Percentiles rank a stretch among this genome's conserved stretches.
Conservation (phyloP, 2,329 filamentous ascomycete genomes). For the Didymella keratinophila region DNA sequence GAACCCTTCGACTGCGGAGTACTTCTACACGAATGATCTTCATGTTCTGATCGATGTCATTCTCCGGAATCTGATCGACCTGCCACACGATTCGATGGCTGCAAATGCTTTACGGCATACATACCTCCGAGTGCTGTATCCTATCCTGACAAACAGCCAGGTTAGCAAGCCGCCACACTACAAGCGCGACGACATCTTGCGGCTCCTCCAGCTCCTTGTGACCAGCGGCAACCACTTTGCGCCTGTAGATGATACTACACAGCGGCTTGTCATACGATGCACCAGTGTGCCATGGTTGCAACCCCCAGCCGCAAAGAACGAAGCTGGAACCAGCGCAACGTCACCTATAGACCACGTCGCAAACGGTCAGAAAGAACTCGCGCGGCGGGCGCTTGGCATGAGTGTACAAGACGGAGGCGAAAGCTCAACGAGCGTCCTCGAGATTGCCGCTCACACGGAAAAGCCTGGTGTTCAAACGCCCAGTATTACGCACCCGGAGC, state of each 20-base stretch:
- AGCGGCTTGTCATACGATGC: slow-evolving; percentile 79
- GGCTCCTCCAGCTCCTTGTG: slow-evolving; percentile 73
- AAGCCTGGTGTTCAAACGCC: slow-evolving; percentile 53
- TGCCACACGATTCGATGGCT: slow-evolving; percentile 76
- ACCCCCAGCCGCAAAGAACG: slow-evolving; percentile 35
- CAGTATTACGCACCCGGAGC: slow-evolving; percentile 34
- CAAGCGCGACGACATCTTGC: slow-evolving; percentile 84
- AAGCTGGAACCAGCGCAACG: slow-evolving; percentile 18
- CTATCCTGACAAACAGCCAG: slow-evolving; percentile 89
- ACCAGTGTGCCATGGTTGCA: slow-evolving; percentile 73
- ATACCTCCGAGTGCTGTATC: slow-evolving; percentile 91
- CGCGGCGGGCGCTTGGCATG: slow-evolving; percentile 51
- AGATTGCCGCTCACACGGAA: slow-evolving; percentile 51
- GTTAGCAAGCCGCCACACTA: slow-evolving; percentile 87
- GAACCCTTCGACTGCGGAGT: slow-evolving; percentile 89
- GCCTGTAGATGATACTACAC: slow-evolving; percentile 79
- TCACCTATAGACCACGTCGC: slow-evolving; percentile 35
- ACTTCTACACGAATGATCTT: slow-evolving; percentile 98
- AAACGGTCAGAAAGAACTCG: slow-evolving; percentile 49
- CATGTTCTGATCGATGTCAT: slow-evolving; percentile 95
- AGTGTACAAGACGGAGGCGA: slow-evolving; percentile 46
- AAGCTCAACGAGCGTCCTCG: slow-evolving; percentile 50
- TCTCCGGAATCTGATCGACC: slow-evolving; percentile 92
- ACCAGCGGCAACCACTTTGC: slow-evolving; percentile 77
- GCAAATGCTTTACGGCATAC: slow-evolving; percentile 77